A percentile compares a stretch with the other conserved stretches of the same genome.
These are phyloP conservation scores for Neurospora tetrasperma DNA, from an alignment of 495 filamentous ascomycete species.

Conservation along the genomic window DNA sequence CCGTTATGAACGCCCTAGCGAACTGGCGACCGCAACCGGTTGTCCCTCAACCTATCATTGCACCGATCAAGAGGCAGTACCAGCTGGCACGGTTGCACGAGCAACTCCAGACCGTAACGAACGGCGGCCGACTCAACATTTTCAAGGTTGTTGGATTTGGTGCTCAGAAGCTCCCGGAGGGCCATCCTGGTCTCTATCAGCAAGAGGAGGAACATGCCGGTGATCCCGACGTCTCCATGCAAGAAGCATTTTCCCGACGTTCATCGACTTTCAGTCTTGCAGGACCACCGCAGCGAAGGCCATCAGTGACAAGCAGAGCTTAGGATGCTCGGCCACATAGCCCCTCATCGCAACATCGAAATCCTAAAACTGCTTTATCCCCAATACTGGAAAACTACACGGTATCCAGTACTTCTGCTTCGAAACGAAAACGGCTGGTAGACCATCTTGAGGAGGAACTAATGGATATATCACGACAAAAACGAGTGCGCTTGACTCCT, in stretches of 20 bases:
- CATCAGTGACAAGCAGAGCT: conserved; percentile 33
- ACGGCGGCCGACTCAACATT: conserved; percentile 45
- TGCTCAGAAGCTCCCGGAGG: conserved; percentile 37
- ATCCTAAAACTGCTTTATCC: background rate
- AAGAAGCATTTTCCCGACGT: conserved; percentile 22
- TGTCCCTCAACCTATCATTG: conserved; percentile 49
- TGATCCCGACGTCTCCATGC: conserved; percentile 30
- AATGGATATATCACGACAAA: background rate
- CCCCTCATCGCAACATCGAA: background rate
- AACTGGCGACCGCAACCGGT: conserved; percentile 67
- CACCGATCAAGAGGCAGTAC: conserved; percentile 63
- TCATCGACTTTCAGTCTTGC: conserved; percentile 38
- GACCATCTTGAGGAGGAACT: background rate
- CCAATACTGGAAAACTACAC: background rate
- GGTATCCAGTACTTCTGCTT: background rate
- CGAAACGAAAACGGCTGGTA: background rate
- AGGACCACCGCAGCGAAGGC: conserved; percentile 28
- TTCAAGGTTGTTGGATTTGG: conserved; percentile 40
- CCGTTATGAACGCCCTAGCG: conserved; percentile 74
- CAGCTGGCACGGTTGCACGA: conserved; percentile 80
- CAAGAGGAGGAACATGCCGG: conserved; percentile 33
- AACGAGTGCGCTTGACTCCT: background rate
- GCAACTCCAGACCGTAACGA: conserved; percentile 68
- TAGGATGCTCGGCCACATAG: conserved; percentile 17
- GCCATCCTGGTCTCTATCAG: conserved; percentile 25